Evolutionary conservation across 306 rosid species (phyloP).

Genomic region (Medicago lupulina): DNA sequence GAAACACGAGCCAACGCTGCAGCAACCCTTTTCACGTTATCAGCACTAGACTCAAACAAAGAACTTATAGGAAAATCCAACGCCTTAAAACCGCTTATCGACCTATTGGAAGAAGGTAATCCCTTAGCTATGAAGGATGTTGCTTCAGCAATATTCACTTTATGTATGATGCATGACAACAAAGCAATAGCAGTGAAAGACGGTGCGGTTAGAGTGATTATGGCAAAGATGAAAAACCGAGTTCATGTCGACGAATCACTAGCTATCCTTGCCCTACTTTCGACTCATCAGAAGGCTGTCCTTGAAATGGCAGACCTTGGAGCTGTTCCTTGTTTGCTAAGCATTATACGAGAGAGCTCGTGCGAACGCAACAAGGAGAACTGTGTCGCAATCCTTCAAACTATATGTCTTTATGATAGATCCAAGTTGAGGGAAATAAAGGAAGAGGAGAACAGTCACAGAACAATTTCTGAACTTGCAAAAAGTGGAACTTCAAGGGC

Average conservation of each 20-base stretch:
- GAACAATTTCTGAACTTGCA: constrained; percentile 78
- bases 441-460: constrained; percentile 72
- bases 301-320: constrained; percentile 82
- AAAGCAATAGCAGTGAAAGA: constrained; percentile 75
- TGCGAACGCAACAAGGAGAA: constrained; percentile 87
- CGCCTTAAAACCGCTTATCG: constrained; percentile 71
- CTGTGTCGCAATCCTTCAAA: constrained; percentile 72
- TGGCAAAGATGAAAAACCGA: constrained; percentile 58
- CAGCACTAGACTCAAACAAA: constrained; percentile 94
- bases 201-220: constrained; percentile 70
- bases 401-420: constrained; percentile 69
- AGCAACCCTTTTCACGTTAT: constrained; percentile 85
- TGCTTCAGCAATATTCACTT: constrained; percentile 80
- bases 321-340: constrained; percentile 70
- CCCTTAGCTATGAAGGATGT: constrained; percentile 79
- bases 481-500: constrained; percentile 92
- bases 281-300: constrained; percentile 71
- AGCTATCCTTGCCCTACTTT: constrained; percentile 77
- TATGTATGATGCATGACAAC: constrained; percentile 81
- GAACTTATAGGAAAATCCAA: constrained; percentile 80
- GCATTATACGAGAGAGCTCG: constrained; percentile 61
- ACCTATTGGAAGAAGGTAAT: constrained; percentile 84
- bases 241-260: constrained; percentile 70
- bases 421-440: constrained; percentile 79
- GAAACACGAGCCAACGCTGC: constrained; percentile 90